phyloP scores from a whole-genome alignment of 805 yeast genomes.

The Danielia oregonensis region DNA sequence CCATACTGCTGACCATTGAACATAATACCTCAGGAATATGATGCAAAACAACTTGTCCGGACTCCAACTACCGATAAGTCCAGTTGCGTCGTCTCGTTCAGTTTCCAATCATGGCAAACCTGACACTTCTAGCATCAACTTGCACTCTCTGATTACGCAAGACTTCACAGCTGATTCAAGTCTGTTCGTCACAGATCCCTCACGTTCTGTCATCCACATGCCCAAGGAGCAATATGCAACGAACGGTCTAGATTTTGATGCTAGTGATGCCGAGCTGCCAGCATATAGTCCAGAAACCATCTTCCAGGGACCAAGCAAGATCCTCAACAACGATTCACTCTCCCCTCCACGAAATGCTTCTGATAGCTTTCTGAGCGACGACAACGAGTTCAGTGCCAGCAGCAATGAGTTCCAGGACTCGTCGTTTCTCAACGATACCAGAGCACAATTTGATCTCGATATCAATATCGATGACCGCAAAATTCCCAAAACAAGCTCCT shows the following conservation, averaged over 20 bases:
- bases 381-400: not conserved
- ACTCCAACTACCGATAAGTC: constrained; percentile 8
- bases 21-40: no score
- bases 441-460: constrained; percentile 16
- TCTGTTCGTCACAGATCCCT: constrained; percentile 16
- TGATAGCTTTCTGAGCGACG: not conserved
- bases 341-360: not conserved
- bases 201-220: not conserved
- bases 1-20: no score
- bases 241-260: no score
- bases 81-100: not conserved
- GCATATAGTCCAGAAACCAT: not conserved
- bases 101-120: not conserved
- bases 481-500: constrained; percentile 5
- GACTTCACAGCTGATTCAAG: constrained; percentile 14
- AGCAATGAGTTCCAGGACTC: constrained; percentile 11
- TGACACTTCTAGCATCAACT: not conserved
- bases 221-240: no score
- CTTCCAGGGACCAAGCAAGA: no score
- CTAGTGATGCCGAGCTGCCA: no score
- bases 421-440: constrained; percentile 14
- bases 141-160: no score
- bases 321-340: no score
- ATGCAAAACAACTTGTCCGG: no score
- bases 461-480: constrained; percentile 15